Evolutionary conservation across 345 rosid genomes (phyloP).

Genomic region (Ceriops decandra): DNA sequence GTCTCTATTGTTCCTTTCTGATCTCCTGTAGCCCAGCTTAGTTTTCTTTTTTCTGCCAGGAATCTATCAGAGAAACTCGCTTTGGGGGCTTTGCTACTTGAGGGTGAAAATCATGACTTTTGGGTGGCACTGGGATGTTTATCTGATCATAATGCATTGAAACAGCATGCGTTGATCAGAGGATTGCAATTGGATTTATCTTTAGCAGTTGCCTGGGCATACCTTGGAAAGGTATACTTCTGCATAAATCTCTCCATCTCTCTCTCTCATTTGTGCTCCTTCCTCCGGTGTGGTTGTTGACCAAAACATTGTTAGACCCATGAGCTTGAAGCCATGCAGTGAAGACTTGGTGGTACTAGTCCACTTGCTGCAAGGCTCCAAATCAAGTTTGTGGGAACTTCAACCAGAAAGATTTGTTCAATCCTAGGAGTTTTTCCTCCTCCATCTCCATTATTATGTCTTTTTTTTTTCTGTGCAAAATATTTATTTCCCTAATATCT

Average conservation of each 20-base stretch:
- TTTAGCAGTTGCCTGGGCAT: conserved; percentile 83
- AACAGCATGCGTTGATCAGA: conserved; percentile 80
- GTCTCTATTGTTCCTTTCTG: conserved; percentile 15
- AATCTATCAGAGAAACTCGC: conserved; percentile 84
- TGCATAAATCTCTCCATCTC: background rate
- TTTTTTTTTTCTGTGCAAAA: too few relatives aligned
- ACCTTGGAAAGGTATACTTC: conserved; percentile 77
- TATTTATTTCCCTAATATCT: too few relatives aligned
- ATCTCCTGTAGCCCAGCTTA: conserved; percentile 17
- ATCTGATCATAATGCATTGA: conserved; percentile 60
- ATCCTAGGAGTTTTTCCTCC: too few relatives aligned
- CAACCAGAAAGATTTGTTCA: too few relatives aligned
- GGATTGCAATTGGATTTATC: conserved; percentile 89
- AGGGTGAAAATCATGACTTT: conserved; percentile 69
- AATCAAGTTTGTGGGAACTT: too few relatives aligned
- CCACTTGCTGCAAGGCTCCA: too few relatives aligned
- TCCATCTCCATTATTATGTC: too few relatives aligned
- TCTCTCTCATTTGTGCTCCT: too few relatives aligned
- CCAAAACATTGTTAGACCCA: too few relatives aligned
- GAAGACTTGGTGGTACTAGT: too few relatives aligned
- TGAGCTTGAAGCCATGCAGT: too few relatives aligned
- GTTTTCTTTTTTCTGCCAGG: conserved; percentile 54
- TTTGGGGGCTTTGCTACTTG: conserved; percentile 78
- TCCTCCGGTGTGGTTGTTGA: too few relatives aligned
- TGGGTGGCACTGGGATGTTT: conserved; percentile 91